phyloP scores from a whole-genome alignment of 768 basidiomycete genomes.

The Scleroderma bovista region DNA sequence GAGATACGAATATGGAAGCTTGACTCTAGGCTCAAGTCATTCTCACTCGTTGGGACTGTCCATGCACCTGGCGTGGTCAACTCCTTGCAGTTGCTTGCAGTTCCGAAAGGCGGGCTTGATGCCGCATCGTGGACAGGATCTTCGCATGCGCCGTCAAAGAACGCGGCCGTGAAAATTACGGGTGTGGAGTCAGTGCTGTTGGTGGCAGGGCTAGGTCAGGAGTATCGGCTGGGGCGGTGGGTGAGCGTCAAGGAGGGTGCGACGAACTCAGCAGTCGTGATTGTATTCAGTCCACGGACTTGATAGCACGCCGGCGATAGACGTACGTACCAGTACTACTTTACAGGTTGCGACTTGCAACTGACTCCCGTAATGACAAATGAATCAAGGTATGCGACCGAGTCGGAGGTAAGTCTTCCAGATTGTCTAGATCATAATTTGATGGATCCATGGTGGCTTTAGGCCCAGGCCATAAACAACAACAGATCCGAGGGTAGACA shows the following conservation, averaged over 20 bases:
- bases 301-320: not conserved
- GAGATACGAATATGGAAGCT: slow-evolving; percentile 88
- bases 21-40: slow-evolving; percentile 71
- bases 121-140: slow-evolving; percentile 36
- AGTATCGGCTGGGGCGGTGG: slow-evolving; percentile 90
- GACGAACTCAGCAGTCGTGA: slow-evolving; percentile 67
- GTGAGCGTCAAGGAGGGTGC: slow-evolving; percentile 63
- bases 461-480: too few relatives aligned
- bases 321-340: not conserved
- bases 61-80: slow-evolving; percentile 80
- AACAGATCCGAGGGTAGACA: too few relatives aligned
- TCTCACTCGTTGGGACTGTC: slow-evolving; percentile 60
- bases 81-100: slow-evolving; percentile 74
- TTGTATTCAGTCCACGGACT: slow-evolving; percentile 46
- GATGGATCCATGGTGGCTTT: too few relatives aligned
- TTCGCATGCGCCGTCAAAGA: slow-evolving; percentile 9
- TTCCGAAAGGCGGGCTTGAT: slow-evolving; percentile 38
- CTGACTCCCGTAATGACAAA: not conserved
- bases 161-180: slow-evolving; percentile 29
- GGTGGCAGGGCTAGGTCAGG: slow-evolving; percentile 79
- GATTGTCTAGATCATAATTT: too few relatives aligned
- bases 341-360: not conserved
- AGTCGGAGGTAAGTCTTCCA: too few relatives aligned
- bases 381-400: too few relatives aligned
- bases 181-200: slow-evolving; percentile 45